These are phyloP conservation scores for Martensiomyces pterosporus DNA, from an alignment of 192 early-diverging fungal species.

Conservation along the genomic window DNA sequence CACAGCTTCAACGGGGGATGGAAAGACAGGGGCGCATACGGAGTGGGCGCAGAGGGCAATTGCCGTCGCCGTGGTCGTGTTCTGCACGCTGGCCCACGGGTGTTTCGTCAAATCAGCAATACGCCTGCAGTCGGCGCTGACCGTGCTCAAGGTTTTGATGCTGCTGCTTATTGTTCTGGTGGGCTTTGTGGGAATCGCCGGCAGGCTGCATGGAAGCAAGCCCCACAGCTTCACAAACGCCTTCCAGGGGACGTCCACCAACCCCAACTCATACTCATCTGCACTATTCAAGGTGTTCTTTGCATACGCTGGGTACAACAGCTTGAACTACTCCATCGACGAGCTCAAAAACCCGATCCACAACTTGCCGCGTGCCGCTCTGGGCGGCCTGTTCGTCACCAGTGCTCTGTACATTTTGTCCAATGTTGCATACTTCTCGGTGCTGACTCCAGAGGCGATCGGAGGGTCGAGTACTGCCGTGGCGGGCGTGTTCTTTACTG, in stretches of 20 bases:
- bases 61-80: conserved; percentile 23
- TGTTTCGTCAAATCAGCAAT: conserved; percentile 25
- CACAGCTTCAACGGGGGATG: neutral
- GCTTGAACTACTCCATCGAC: conserved; percentile 58
- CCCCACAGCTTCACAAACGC: conserved; percentile 7
- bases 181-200: conserved; percentile 13
- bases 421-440: conserved; percentile 55
- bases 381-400: conserved; percentile 50
- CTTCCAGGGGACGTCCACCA: conserved; percentile 19
- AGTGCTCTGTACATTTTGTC: conserved; percentile 54
- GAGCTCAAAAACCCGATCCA: conserved; percentile 55
- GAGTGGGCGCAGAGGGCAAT: conserved; percentile 42
- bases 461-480: conserved; percentile 29
- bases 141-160: conserved; percentile 45
- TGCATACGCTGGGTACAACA: conserved; percentile 57
- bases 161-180: conserved; percentile 40
- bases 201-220: neutral
- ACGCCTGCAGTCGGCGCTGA: conserved; percentile 35
- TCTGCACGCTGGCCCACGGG: conserved; percentile 27
- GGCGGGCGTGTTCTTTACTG: conserved; percentile 50
- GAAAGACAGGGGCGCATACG: conserved; percentile 6
- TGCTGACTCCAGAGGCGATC: conserved; percentile 40
- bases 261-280: conserved; percentile 32
- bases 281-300: conserved; percentile 54
- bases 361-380: conserved; percentile 56